Base-by-base conservation (phyloP, 257 asterid species). In the Lantana camara region DNA sequence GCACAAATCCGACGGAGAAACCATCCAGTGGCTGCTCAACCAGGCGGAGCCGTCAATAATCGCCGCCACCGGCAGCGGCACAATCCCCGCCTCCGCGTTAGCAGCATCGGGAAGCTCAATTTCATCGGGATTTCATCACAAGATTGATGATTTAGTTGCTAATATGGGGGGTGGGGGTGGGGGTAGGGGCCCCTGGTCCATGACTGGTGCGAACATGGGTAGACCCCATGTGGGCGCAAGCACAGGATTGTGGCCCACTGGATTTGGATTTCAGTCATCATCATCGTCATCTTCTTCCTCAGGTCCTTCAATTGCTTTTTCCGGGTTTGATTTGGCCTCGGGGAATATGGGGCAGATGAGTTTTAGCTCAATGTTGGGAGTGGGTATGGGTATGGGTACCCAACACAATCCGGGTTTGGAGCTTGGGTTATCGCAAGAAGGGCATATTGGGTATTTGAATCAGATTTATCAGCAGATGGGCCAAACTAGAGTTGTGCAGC, bases 31-130 rank as follows among this genome's bases (percentile, higher is more conserved):
- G 95, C 55, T 87, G 60, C 75, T 87, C 9, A 86, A 85, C 42
- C 87, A 87, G 42, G 90, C 93, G 0, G 93, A 87, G 47, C 88
- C 93, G 0, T 85, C 95, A 2, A 85, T 87, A 54, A 79, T 87
- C 30, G 93, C 95, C 2, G 95, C 90, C 37, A 87, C 95, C 0
- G 95, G 95, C 4, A 77, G 81, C 2, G 95, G 95, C n/a, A 87
- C 95, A 2, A 71, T 85, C 11, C 95, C 90, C 4, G 93, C 95
- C 4, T 88, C 96, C 0, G 92, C 90, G 45, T 53, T 82, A 20
- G 82, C 92, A 0, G 78, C 84, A 0, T 73, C 85, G 4, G 80
- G 80, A 29, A 52, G 14, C 62, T 79, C 87, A 5, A 54, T 78
- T 22, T 66, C 87, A 0, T 74, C 87, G 2, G 91, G 88, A 13